Conservation (phyloP, 2,329 filamentous ascomycete species). For the Biscogniauxia mediterranea region DNA sequence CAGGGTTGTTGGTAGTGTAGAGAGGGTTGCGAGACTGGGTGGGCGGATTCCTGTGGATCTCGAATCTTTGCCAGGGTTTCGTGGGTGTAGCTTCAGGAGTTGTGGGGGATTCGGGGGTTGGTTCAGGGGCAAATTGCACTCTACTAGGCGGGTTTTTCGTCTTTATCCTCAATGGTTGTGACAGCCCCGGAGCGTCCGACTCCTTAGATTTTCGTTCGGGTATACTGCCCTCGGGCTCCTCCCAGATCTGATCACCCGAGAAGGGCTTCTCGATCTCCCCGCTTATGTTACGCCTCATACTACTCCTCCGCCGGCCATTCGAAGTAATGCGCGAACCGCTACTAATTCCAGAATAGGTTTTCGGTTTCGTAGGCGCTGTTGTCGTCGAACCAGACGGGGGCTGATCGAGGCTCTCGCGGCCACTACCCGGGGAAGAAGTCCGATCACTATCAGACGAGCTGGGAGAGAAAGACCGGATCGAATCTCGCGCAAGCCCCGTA, state of each 20-base stretch:
- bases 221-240: constrained; percentile 67
- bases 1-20: constrained; percentile 67
- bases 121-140: constrained; percentile 53
- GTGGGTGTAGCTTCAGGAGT: constrained; percentile 36
- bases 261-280: constrained; percentile 66
- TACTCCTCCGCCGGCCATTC: constrained; percentile 57
- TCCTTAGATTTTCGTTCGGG: constrained; percentile 28
- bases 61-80: constrained; percentile 52
- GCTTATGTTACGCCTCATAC: constrained; percentile 67
- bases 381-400: constrained; percentile 21
- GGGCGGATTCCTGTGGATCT: constrained; percentile 83
- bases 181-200: constrained; percentile 24
- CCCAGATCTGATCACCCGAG: constrained; percentile 80
- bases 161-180: constrained; percentile 54
- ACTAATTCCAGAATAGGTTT: constrained; percentile 40
- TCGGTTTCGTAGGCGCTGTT: constrained; percentile 34
- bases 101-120: constrained; percentile 37
- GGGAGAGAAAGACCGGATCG: constrained; percentile 48
- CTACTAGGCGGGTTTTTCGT: constrained; percentile 64
- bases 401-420: constrained; percentile 35
- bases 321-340: constrained; percentile 36
- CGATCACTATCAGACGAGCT: constrained; percentile 51
- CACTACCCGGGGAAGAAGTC: constrained; percentile 33
- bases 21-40: constrained; percentile 77
- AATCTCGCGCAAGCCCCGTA: constrained; percentile 45